These are phyloP conservation scores for Linnemannia exigua DNA, from an alignment of 192 early-diverging fungal genomes.

Conservation along the genomic window DNA sequence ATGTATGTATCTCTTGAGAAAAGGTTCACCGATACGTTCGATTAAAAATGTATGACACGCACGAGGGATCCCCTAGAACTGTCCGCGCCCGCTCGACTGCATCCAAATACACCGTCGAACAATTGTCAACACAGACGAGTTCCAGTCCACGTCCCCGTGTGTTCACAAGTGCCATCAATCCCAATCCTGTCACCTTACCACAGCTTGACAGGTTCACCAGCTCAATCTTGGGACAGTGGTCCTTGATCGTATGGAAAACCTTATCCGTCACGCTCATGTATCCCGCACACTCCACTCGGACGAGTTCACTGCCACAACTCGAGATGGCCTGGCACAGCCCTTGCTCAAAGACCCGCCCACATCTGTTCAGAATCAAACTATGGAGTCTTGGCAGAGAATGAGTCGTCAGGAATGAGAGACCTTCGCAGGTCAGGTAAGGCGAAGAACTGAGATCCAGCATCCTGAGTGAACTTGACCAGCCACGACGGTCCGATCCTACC, in stretches of 20 bases:
- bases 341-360: slow-evolving; percentile 28
- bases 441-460: slow-evolving; percentile 47
- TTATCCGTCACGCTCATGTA: slow-evolving; percentile 31
- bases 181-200: slow-evolving; percentile 29
- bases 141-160: slow-evolving; percentile 29
- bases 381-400: slow-evolving; percentile 30
- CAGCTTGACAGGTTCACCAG: slow-evolving; percentile 25
- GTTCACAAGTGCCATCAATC: slow-evolving; percentile 39
- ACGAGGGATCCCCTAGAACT: slow-evolving; percentile 20
- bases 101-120: slow-evolving; percentile 28
- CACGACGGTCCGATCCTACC: slow-evolving; percentile 12
- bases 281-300: slow-evolving; percentile 31
- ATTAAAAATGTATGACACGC: slow-evolving; percentile 19
- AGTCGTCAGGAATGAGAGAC: slow-evolving; percentile 6
- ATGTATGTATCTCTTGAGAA: background rate
- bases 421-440: slow-evolving; percentile 37
- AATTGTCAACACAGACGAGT: slow-evolving; percentile 35
- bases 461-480: slow-evolving; percentile 43
- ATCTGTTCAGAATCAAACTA: slow-evolving; percentile 34
- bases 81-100: slow-evolving; percentile 37
- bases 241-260: slow-evolving; percentile 26
- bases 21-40: slow-evolving; percentile 14
- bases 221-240: slow-evolving; percentile 45
- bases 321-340: slow-evolving; percentile 22
- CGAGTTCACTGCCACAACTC: slow-evolving; percentile 20